A percentile compares a stretch with the other conserved stretches of the same genome.
Conservation (phyloP, 2,329 filamentous ascomycete species). For the Aspergillus sp. region DNA sequence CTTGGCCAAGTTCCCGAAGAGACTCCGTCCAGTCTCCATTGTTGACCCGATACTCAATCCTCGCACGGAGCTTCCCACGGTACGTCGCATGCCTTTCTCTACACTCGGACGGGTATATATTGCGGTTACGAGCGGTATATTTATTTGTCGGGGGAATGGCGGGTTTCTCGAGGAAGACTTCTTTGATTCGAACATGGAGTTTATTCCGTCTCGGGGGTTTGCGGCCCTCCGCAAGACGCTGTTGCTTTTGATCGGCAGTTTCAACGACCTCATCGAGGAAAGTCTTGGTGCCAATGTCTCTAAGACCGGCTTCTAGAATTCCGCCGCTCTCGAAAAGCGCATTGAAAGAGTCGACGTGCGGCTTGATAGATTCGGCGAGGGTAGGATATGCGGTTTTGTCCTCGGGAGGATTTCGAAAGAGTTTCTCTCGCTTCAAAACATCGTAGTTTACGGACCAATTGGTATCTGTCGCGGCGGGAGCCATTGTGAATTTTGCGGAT, state of each 20-base stretch:
- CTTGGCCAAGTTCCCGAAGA: conserved; percentile 78
- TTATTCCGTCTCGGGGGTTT: conserved; percentile 64
- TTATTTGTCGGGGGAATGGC: conserved; percentile 80
- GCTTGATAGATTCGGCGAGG: conserved; percentile 79
- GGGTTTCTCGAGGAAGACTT: conserved; percentile 80
- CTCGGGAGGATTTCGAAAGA: conserved; percentile 84
- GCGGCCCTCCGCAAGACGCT: conserved; percentile 53
- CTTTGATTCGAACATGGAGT: conserved; percentile 74
- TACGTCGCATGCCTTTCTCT: conserved; percentile 92
- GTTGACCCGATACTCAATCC: conserved; percentile 84
- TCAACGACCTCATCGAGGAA: conserved; percentile 75
- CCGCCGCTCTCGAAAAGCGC: conserved; percentile 75
- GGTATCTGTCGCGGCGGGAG: conserved; percentile 59
- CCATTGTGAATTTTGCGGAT: conserved; percentile 46
- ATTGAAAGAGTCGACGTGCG: conserved; percentile 96
- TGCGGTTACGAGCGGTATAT: conserved; percentile 72
- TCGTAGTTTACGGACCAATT: conserved; percentile 85
- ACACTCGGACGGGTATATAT: conserved; percentile 89
- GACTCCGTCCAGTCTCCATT: conserved; percentile 81
- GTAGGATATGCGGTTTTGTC: conserved; percentile 86
- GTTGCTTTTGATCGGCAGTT: conserved; percentile 37
- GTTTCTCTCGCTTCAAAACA: conserved; percentile 78
- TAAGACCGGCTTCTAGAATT: conserved; percentile 70
- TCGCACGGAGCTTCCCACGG: conserved; percentile 78
- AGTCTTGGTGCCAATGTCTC: conserved; percentile 85